Percentiles rank a stretch among this genome's conserved stretches.
phyloP scores from a whole-genome alignment of 2,329 filamentous ascomycete species.

The Exophiala aquamarina region DNA sequence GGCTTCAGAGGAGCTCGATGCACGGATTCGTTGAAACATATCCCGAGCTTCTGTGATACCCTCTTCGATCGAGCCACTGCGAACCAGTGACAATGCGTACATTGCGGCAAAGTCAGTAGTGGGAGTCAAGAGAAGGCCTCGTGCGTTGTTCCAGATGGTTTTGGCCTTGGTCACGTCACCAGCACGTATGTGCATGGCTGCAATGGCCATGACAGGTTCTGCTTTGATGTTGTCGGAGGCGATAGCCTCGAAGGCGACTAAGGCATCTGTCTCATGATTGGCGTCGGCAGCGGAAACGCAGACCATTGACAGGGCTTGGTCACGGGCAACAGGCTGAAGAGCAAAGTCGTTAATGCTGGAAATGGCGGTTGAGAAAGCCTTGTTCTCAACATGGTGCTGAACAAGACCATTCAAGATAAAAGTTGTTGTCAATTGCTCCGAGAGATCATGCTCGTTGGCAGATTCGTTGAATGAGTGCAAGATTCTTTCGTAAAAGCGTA shows the following conservation, averaged over 20 bases:
- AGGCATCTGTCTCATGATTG: slow-evolving; percentile 68
- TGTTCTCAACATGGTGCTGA: slow-evolving; percentile 65
- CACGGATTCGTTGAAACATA: slow-evolving; percentile 83
- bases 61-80: slow-evolving; percentile 79
- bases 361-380: slow-evolving; percentile 18
- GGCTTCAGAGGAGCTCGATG: slow-evolving; percentile 49
- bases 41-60: slow-evolving; percentile 75
- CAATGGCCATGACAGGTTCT: slow-evolving; percentile 69
- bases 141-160: slow-evolving; percentile 77
- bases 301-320: slow-evolving; percentile 69
- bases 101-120: slow-evolving; percentile 71
- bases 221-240: slow-evolving; percentile 50
- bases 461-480: slow-evolving; percentile 55
- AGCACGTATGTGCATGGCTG: slow-evolving; percentile 81
- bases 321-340: slow-evolving; percentile 59
- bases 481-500: slow-evolving; percentile 83
- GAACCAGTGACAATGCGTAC: slow-evolving; percentile 85
- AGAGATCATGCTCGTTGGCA: slow-evolving; percentile 53
- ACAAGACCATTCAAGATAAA: slow-evolving; percentile 76
- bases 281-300: slow-evolving; percentile 77
- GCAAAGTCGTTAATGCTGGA: slow-evolving; percentile 16
- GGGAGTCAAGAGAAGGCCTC: slow-evolving; percentile 47
- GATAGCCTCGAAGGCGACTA: slow-evolving; percentile 64
- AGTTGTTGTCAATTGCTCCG: slow-evolving; percentile 66
- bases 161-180: slow-evolving; percentile 76